These are phyloP conservation scores for Saccharomycopsis hybrid DNA, from an alignment of 1,139 yeast genomes.

Conservation along the genomic window DNA sequence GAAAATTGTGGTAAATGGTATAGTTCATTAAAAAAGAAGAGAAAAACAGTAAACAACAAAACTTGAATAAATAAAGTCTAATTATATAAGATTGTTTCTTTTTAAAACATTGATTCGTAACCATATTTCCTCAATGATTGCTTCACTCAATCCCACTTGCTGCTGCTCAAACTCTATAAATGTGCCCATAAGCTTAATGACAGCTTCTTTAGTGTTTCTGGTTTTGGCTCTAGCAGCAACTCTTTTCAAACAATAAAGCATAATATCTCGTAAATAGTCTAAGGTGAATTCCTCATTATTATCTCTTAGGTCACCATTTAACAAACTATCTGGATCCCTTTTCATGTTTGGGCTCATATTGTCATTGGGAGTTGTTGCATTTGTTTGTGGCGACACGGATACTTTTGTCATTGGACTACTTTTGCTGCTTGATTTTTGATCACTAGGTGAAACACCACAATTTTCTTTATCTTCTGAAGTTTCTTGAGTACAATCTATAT, in stretches of 20 bases:
- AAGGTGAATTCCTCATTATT: slow-evolving; percentile 21
- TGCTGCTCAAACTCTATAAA: slow-evolving; percentile 39
- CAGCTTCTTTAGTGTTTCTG: slow-evolving; percentile 39
- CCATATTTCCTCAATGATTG: slow-evolving; percentile 55
- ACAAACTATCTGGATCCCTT: neutral
- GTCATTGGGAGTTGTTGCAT: slow-evolving; percentile 13
- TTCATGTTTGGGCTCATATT: neutral
- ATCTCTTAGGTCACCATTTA: neutral
- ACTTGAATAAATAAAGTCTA: too few species aligned
- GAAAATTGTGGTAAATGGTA: too few species aligned
- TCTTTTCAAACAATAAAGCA: slow-evolving; percentile 36
- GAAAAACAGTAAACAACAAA: too few species aligned
- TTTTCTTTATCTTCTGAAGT: neutral
- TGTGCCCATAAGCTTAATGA: slow-evolving; percentile 35
- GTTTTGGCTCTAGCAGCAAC: slow-evolving; percentile 46
- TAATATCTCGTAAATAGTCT: slow-evolving; percentile 33
- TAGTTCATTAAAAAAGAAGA: too few species aligned
- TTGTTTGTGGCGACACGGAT: slow-evolving; percentile 11
- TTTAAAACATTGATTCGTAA: slow-evolving; percentile 18
- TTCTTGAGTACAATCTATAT: too few species aligned
- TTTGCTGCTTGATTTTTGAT: neutral
- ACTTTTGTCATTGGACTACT: slow-evolving; percentile 1
- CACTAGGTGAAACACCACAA: neutral
- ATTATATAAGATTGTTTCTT: too few species aligned
- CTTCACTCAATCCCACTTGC: slow-evolving; percentile 61